Evolutionary conservation across 2,329 filamentous ascomycete genomes (phyloP), one percentile per base, ranked within the genome.

Genomic region (Trichophyton simii): DNA sequence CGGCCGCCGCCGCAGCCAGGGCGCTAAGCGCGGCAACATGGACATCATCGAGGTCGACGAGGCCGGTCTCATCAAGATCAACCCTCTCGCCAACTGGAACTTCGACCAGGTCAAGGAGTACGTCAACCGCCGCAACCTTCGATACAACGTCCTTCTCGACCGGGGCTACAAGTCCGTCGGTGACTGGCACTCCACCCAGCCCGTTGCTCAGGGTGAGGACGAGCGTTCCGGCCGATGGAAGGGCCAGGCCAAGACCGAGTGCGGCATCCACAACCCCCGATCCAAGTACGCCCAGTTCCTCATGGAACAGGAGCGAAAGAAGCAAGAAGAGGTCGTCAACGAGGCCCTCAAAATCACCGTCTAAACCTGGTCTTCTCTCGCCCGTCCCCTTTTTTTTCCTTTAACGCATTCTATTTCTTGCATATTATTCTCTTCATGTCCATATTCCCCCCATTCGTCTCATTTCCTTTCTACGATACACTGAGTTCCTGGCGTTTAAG

Each of bases 151-250:
- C 64, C 83, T 99, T 34, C 83, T 99, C 55, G 89, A 96, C 77
- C 82, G 80, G 63, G 94, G 94, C n/a, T 99, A 99, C 82, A 96
- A 97, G 82, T 96, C 90, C 66, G 82, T 99, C 65, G 94, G 94
- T 64, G 94, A 99, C 80, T 97, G 91, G 89, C 94, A 99, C 81
- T 96, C 91, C 58, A 99, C 94, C 3, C 87, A 85, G 68, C 91
- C 94, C 11, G 91, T 97, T 64, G 85, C 82, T 65, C 90, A 92
- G 63, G 89, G 89, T 66, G 94, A 99, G 77, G 94, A 97, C 70
- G 94, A 99, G 83, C 87, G 94, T 59, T 88, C 94, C 7, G 94
- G 94, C 62, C 87, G 94, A 67, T 99, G 94, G 94, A 96, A 96
- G 82, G 94, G 94, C 64, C 88, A 91, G 75, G 79, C 82, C 70